These are phyloP conservation scores for Fraxinus baroniana DNA, from an alignment of 305 asterid genomes.

Conservation along the genomic window DNA sequence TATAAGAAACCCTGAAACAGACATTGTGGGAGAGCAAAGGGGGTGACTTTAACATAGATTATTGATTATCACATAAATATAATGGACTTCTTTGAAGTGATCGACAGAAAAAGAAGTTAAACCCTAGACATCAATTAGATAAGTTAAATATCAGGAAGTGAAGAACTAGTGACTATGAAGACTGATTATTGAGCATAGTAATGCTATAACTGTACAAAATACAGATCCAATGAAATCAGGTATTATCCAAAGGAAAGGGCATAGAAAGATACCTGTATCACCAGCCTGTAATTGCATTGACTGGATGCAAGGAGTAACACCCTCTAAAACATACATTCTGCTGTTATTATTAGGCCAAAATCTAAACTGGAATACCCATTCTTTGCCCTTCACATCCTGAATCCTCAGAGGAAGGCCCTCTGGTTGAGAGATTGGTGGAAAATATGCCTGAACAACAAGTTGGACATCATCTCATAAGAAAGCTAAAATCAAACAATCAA, in stretches of 20 bases:
- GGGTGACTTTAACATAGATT: neutral
- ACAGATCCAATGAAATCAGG: neutral
- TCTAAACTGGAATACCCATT: conserved; percentile 93
- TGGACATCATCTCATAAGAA: conserved; percentile 21
- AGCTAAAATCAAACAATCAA: conserved; percentile 3
- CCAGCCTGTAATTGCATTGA: conserved; percentile 98
- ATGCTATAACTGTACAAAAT: neutral
- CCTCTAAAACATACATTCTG: conserved; percentile 96
- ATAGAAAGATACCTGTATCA: conserved; percentile 67
- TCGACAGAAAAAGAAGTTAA: neutral
- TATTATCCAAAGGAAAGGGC: conserved; percentile 10
- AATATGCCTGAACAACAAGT: conserved; percentile 67
- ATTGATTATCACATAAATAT: neutral
- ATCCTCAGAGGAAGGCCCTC: conserved; percentile 98
- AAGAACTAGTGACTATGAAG: neutral
- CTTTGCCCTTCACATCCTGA: conserved; percentile 95
- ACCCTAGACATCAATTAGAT: neutral
- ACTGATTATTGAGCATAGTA: neutral
- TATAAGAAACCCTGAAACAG: neutral
- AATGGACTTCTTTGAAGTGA: neutral
- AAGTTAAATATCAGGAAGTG: neutral
- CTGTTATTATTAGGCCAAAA: conserved; percentile 98
- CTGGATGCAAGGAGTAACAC: conserved; percentile 95
- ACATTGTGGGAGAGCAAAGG: neutral
- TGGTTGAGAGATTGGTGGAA: conserved; percentile 90